Percentiles rank a stretch among this genome's conserved stretches.
Conservation (phyloP, 306 rosid species). For the Acacia acuminata region DNA sequence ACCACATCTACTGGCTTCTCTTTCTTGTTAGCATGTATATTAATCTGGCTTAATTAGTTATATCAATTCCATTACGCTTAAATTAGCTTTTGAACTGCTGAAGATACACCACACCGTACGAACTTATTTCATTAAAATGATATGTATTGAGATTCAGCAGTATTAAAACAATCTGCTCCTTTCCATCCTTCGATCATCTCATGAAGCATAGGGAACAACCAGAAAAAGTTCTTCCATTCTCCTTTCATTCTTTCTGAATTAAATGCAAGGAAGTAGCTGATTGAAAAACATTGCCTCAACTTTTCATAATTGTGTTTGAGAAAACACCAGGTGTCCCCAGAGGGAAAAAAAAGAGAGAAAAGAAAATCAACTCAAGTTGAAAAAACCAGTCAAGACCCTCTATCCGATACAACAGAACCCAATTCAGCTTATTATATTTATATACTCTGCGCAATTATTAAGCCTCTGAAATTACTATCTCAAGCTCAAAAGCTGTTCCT, state of each 20-base stretch:
- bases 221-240: neutral
- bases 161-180: neutral
- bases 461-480: conserved; percentile 23
- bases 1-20: neutral
- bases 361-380: conserved; percentile 25
- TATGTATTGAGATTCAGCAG: neutral
- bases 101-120: neutral
- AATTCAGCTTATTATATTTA: neutral
- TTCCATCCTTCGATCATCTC: neutral
- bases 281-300: neutral
- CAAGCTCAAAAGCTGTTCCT: conserved; percentile 11
- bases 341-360: conserved; percentile 12
- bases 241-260: neutral
- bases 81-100: conserved; percentile 14
- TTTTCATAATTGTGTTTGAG: neutral
- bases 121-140: conserved; percentile 3
- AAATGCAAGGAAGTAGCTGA: neutral
- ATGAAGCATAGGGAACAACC: neutral
- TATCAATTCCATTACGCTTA: conserved; percentile 5
- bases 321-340: neutral
- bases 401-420: neutral
- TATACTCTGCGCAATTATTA: conserved; percentile 7
- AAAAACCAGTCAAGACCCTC: conserved; percentile 4
- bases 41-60: conserved; percentile 12
- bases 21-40: neutral